Percentiles rank a stretch among this genome's conserved stretches.
These are phyloP conservation scores for Sporothrix brasiliensis DNA, from an alignment of 2,329 filamentous ascomycete species.

Conservation along the genomic window DNA sequence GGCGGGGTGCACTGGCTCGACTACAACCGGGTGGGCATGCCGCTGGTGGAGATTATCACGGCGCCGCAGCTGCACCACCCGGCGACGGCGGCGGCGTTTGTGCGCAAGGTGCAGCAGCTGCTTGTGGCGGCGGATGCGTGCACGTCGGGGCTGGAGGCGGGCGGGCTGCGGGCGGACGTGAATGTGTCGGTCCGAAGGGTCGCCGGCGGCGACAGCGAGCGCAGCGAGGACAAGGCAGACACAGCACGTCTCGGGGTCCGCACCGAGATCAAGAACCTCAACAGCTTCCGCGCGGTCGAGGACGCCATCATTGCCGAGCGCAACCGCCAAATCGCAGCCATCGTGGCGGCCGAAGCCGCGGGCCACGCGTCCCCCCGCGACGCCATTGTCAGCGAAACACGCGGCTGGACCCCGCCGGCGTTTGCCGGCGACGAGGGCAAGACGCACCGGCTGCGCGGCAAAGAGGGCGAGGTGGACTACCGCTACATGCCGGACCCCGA, in stretches of 20 bases:
- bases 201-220: conserved; percentile 37
- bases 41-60: conserved; percentile 94
- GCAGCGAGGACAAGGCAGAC: not conserved
- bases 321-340: conserved; percentile 79
- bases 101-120: conserved; percentile 83
- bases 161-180: conserved; percentile 88
- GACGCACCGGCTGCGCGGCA: conserved; percentile 80
- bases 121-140: conserved; percentile 81
- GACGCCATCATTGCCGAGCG: conserved; percentile 91
- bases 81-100: conserved; percentile 81
- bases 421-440: conserved; percentile 64
- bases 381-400: conserved; percentile 69
- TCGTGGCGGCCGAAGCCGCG: conserved; percentile 80
- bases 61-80: conserved; percentile 85
- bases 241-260: conserved; percentile 68
- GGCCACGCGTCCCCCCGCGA: conserved; percentile 59
- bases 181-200: conserved; percentile 82
- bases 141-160: conserved; percentile 88
- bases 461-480: conserved; percentile 97
- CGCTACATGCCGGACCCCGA: conserved; percentile 98
- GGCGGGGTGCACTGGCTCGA: conserved; percentile 78
- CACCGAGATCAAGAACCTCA: conserved; percentile 97
- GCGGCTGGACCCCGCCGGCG: conserved; percentile 75
- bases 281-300: conserved; percentile 91
- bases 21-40: conserved; percentile 89